Evolutionary conservation across 352 stramenopile species (phyloP).

Genomic region (Paralagenidium karlingii): DNA sequence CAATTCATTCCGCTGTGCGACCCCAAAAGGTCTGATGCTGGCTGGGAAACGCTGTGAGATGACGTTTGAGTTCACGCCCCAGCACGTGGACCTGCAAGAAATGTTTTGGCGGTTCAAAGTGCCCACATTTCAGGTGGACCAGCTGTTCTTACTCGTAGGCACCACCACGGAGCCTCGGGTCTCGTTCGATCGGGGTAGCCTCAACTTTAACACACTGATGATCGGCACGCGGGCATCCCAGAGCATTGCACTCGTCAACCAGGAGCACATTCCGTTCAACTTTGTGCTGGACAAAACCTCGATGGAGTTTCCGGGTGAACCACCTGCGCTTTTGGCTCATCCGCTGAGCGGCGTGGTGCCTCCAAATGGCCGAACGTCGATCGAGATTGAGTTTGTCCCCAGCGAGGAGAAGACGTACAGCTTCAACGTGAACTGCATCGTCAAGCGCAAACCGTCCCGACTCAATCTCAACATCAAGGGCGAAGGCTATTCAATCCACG

Average conservation of each 20-base stretch:
- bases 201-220: slow-evolving; percentile 90
- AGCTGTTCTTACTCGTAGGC: slow-evolving; percentile 88
- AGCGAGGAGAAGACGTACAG: slow-evolving; percentile 88
- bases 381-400: slow-evolving; percentile 87
- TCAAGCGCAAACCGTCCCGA: slow-evolving; percentile 87
- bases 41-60: slow-evolving; percentile 89
- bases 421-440: slow-evolving; percentile 86
- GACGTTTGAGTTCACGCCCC: slow-evolving; percentile 93
- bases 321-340: slow-evolving; percentile 65
- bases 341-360: slow-evolving; percentile 85
- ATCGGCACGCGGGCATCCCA: slow-evolving; percentile 80
- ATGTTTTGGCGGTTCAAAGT: slow-evolving; percentile 89
- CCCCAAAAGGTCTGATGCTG: slow-evolving; percentile 84
- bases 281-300: slow-evolving; percentile 90
- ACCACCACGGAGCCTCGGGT: slow-evolving; percentile 87
- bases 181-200: slow-evolving; percentile 66
- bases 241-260: slow-evolving; percentile 84
- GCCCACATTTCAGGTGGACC: slow-evolving; percentile 76
- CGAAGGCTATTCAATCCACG: slow-evolving; percentile 89
- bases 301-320: slow-evolving; percentile 67
- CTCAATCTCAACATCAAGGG: slow-evolving; percentile 91
- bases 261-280: slow-evolving; percentile 88
- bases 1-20: slow-evolving; percentile 83
- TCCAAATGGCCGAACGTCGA: slow-evolving; percentile 59
- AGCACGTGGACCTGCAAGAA: slow-evolving; percentile 82